Percentiles rank a stretch among this genome's conserved stretches.
These are phyloP conservation scores for Gyromitra esculenta DNA, from an alignment of 2,329 filamentous ascomycete species.

Conservation along the genomic window DNA sequence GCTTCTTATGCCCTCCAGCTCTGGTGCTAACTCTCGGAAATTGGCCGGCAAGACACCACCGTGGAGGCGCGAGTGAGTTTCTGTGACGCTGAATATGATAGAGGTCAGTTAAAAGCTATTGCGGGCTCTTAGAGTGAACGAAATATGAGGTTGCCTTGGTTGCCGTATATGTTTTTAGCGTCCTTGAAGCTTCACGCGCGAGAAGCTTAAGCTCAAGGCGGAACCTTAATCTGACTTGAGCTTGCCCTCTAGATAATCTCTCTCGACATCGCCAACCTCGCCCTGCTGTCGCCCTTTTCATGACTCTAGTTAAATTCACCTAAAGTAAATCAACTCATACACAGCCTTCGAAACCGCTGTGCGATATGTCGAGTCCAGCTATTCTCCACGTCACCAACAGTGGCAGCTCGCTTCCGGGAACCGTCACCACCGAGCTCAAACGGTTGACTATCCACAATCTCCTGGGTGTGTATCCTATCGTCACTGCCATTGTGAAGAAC, in stretches of 20 bases:
- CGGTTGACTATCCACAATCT: constrained; percentile 26
- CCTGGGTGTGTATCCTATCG: constrained; percentile 36
- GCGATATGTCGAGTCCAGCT: constrained; percentile 3
- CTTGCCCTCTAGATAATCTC: constrained; percentile 11
- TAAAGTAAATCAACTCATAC: background rate
- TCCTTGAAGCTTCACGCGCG: background rate
- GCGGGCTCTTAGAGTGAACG: background rate
- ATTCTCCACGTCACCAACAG: background rate
- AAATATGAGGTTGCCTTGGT: background rate
- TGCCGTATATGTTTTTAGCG: background rate
- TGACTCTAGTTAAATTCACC: background rate
- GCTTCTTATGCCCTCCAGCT: background rate
- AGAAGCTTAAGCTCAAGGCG: constrained; percentile 4
- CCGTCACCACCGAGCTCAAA: background rate
- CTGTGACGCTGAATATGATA: constrained; percentile 43
- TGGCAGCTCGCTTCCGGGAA: background rate
- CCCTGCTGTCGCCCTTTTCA: background rate
- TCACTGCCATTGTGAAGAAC: constrained; percentile 26
- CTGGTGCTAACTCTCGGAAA: constrained; percentile 4
- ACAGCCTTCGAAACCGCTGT: background rate
- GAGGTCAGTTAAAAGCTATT: constrained; percentile 23
- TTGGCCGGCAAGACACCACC: background rate
- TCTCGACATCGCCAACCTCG: background rate
- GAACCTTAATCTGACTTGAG: background rate
- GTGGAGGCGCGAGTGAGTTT: constrained; percentile 33